Base-by-base conservation (phyloP, 345 rosid genomes). In the Hibiscus syriacus region DNA sequence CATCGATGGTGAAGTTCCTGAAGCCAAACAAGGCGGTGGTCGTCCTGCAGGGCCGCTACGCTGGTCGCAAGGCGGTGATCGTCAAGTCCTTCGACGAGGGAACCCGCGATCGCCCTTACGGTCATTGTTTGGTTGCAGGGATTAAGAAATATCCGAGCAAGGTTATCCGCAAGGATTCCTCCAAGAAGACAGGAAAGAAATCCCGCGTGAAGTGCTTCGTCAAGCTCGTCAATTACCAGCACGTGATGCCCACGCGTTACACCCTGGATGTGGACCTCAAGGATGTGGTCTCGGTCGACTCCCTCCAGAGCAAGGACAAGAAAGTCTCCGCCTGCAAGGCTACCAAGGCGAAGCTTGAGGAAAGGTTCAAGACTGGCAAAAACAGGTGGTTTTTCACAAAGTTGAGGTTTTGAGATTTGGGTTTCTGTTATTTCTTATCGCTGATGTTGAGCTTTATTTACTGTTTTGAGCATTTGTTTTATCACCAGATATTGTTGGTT, bases 351-450 rank as follows among this genome's bases (percentile, higher is more conserved):
- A 77, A 74, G 80, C 74, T 85, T 3, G 89, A 85, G 73, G 86
- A 82, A 61, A 69, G 89, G 74, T 85, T 85, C 66, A 85, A 82
- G 76, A 85, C 89, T 0, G 89, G 89, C 0, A 82, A 85, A 76
- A 85, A 85, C 80, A 79, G 85, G 72, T 85, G 86, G 86, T 85
- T 82, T 72, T 85, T 85, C 53, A 82, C 85, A 12, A 85, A 85
- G 75, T 77, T 85, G 68, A 82, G 89, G 82, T 85, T 85, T 61
- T 85, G 71, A 77, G 67, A 41, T 62, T 19, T 41, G 52, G 30
- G 66, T 22, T 36, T 3, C 12, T 39, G 3, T 38, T 32, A 2
- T 32, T 34, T 34, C n/a, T 20, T 6, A 36, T 20, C 12, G 13
- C 48, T 19, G 17, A 2, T 67, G 71, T 69, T 26, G 13, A 55